Evolutionary conservation across 2,329 filamentous ascomycete genomes (phyloP), one percentile per base, ranked within the genome.

Genomic region (Phyllosticta citrichinensis): DNA sequence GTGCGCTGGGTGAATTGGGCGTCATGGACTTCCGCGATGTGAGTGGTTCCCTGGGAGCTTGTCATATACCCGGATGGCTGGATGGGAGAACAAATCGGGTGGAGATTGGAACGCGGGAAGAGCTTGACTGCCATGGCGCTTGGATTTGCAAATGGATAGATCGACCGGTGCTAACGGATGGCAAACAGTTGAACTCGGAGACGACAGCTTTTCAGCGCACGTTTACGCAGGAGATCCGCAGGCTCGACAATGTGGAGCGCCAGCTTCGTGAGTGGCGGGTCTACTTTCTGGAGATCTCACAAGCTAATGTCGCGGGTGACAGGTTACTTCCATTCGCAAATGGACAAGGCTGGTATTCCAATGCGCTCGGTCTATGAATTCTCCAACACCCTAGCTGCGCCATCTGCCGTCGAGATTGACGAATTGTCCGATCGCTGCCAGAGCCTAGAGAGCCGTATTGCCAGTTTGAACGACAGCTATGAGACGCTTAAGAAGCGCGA

Each of bases 21-120:
- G 84, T 94, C 70, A 92, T 97, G 75, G 92, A 97, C 77, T 99
- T 99, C 74, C 85, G 94, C 78, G 94, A 99, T 83, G 93, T 97
- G 82, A 74, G 88, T 77, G 25, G 5, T 5, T 47, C n/a, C 17
- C n/a, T 47, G 40, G 14, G 5, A 19, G 27, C 27, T 30, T 30
- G 27, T 10, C 40, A 47, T 5, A 14, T 1, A 40, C 17, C n/a
- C 4, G 14, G 40, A 47, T n/a, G 2, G 40, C 5, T 47, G 40
- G 19, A 22, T 22, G 2, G 19, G 22, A n/a, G 8, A 33, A 22
- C 1, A 33, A 12, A 24, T 10, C 27, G 55, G 52, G 51, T 60
- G 52, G 25, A 12, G 40, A 2, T n/a, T 17, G 40, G 8, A 47
- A 3, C 6, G 17, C 5, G 14, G 25, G 11, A 27, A 35, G n/a